Evolutionary conservation across 495 filamentous ascomycete species (phyloP).

Genomic region (Hypoxylon cercidicola): DNA sequence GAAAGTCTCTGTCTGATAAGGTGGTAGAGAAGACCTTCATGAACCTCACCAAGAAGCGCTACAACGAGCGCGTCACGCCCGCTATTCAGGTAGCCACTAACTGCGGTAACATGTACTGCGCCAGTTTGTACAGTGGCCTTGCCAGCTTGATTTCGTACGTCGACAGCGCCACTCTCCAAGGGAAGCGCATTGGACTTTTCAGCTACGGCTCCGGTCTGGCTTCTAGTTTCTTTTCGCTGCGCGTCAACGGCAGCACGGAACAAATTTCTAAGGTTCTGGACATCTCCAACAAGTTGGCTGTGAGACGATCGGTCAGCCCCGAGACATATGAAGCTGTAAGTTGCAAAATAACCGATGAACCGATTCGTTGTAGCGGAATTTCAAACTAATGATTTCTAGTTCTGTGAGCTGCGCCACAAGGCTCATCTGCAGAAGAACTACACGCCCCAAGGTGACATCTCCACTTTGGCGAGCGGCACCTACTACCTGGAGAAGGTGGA

Average conservation of each 20-base stretch:
- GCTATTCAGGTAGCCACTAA: slow-evolving; percentile 87
- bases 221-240: slow-evolving; percentile 87
- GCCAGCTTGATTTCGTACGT: slow-evolving; percentile 80
- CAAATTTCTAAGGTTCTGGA: slow-evolving; percentile 81
- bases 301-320: slow-evolving; percentile 77
- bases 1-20: slow-evolving; percentile 89
- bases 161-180: slow-evolving; percentile 71
- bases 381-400: slow-evolving; percentile 59
- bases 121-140: slow-evolving; percentile 89
- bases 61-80: slow-evolving; percentile 86
- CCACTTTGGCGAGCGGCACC: slow-evolving; percentile 78
- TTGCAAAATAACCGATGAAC: slow-evolving; percentile 4
- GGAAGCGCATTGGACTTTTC: slow-evolving; percentile 92
- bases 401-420: slow-evolving; percentile 93
- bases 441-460: slow-evolving; percentile 77
- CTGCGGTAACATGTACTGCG: slow-evolving; percentile 99
- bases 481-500: slow-evolving; percentile 94
- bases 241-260: slow-evolving; percentile 79
- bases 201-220: slow-evolving; percentile 95
- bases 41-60: slow-evolving; percentile 94
- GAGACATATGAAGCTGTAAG: slow-evolving; percentile 87
- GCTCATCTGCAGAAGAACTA: slow-evolving; percentile 95
- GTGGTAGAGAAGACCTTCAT: slow-evolving; percentile 97
- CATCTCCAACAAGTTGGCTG: slow-evolving; percentile 78
- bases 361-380: background rate